Conservation (phyloP, 2,329 filamentous ascomycete genomes). For the Paradendryphiella salina region DNA sequence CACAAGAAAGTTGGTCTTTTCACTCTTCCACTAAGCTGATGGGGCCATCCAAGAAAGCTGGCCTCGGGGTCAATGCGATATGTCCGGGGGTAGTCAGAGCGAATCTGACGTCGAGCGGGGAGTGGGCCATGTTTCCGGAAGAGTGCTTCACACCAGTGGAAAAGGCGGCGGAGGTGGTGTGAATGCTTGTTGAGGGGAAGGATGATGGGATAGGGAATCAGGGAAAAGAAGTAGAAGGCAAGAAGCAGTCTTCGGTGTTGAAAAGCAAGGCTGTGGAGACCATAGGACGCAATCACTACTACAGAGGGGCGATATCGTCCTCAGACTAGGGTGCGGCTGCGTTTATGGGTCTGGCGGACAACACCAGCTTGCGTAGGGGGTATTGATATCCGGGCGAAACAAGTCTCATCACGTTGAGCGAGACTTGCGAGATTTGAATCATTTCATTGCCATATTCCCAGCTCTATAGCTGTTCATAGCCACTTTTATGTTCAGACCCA, state of each 20-base stretch:
- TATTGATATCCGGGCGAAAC: not conserved
- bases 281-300: not conserved
- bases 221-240: not conserved
- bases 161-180: no score
- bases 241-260: not conserved
- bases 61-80: slow-evolving; percentile 47
- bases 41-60: slow-evolving; percentile 26
- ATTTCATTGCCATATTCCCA: slow-evolving; percentile 28
- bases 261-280: not conserved
- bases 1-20: no score
- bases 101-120: slow-evolving; percentile 33
- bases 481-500: slow-evolving; percentile 22
- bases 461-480: slow-evolving; percentile 33
- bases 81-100: slow-evolving; percentile 45
- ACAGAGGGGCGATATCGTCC: not conserved
- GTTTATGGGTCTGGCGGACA: not conserved
- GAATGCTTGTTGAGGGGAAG: not conserved
- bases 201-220: not conserved
- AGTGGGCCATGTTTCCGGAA: slow-evolving; percentile 32
- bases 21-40: no score
- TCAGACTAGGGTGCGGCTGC: not conserved
- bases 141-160: no score
- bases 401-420: not conserved
- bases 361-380: not conserved
- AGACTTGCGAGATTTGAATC: slow-evolving; percentile 14